Percentiles rank a stretch among this genome's conserved stretches.
Conservation (phyloP, 2,329 filamentous ascomycete genomes). For the Fonsecaea nubica region DNA sequence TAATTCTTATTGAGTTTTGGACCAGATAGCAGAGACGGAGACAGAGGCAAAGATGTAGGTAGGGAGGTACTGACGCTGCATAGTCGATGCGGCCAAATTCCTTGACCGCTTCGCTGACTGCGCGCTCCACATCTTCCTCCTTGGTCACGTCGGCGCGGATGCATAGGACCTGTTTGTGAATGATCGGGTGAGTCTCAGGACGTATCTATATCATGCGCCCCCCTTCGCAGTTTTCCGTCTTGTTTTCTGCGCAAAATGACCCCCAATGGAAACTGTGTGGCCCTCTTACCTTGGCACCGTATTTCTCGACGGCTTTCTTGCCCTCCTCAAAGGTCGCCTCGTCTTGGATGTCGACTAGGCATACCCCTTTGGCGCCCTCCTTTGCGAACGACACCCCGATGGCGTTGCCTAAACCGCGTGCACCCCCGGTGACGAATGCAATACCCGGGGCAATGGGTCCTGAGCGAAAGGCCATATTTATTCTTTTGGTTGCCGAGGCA, state of each 20-base stretch:
- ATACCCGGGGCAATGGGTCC: constrained; percentile 31
- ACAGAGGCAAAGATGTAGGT: neutral
- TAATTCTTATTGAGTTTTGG: too few species aligned
- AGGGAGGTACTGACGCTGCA: constrained; percentile 65
- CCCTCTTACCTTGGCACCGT: constrained; percentile 24
- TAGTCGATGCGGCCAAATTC: constrained; percentile 68
- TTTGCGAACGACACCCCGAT: constrained; percentile 46
- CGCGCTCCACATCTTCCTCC: constrained; percentile 32
- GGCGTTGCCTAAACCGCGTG: constrained; percentile 46
- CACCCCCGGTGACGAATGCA: constrained; percentile 49
- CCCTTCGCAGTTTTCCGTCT: neutral
- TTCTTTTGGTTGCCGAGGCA: neutral
- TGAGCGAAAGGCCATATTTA: constrained; percentile 26
- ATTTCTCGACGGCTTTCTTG: constrained; percentile 29
- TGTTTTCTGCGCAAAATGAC: too few species aligned
- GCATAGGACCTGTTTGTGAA: constrained; percentile 18
- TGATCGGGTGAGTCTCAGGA: neutral
- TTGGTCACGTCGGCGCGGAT: constrained; percentile 36
- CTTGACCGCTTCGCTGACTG: constrained; percentile 30
- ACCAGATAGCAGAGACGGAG: too few species aligned
- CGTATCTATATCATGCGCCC: neutral
- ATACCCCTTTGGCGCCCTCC: constrained; percentile 49
- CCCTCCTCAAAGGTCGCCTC: constrained; percentile 28
- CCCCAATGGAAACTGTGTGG: too few species aligned
- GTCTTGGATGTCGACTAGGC: constrained; percentile 41